Percentiles rank a stretch among this genome's conserved stretches.
Conservation (phyloP, 2,329 filamentous ascomycete species). For the Blastomyces percursus region DNA sequence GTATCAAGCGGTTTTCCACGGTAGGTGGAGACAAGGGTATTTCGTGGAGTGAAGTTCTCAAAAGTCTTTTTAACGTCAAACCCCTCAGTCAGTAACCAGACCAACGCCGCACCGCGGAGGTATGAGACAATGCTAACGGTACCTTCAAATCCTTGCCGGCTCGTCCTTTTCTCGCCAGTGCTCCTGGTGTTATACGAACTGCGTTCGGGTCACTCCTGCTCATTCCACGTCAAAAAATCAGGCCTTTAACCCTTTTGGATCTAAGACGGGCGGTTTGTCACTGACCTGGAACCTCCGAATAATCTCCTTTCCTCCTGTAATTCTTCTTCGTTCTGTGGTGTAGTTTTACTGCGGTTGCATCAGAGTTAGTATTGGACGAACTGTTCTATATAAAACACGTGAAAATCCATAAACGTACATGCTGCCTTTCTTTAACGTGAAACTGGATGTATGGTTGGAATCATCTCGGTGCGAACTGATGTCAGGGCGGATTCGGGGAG, state of each 20-base stretch:
- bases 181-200: constrained; percentile 1
- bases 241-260: not conserved
- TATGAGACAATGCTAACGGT: not conserved
- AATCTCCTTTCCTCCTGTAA: constrained; percentile 11
- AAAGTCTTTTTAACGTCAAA: not conserved
- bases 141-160: not conserved
- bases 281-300: constrained; percentile 7
- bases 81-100: not conserved
- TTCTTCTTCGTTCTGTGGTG: not conserved
- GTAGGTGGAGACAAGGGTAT: not conserved
- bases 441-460: not conserved
- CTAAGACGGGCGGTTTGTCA: not conserved
- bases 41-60: not conserved
- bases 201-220: constrained; percentile 1
- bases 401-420: not conserved
- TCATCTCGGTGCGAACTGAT: not conserved
- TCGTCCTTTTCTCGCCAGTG: not conserved
- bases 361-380: not conserved
- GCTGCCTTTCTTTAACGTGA: not conserved
- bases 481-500: not conserved
- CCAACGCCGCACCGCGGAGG: not conserved
- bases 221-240: not conserved
- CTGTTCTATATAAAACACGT: not conserved
- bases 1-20: not conserved
- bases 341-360: not conserved